Percentiles rank a stretch among this genome's conserved stretches.
Evolutionary conservation across 208 protist species (phyloP).

Genomic region (Trypanosoma theileri): DNA sequence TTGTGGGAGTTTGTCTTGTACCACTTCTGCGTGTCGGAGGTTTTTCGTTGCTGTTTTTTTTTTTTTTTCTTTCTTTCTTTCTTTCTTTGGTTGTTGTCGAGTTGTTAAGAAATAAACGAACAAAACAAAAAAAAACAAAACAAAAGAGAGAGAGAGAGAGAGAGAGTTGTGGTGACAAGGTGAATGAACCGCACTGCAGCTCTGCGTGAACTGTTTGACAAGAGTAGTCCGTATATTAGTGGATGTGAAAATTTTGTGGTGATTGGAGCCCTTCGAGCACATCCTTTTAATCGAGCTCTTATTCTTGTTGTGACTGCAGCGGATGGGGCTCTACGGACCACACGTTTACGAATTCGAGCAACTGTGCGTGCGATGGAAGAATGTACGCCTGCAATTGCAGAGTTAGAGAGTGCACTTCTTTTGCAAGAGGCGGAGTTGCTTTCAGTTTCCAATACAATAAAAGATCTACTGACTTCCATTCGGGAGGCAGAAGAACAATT

Average conservation of each 20-base stretch:
- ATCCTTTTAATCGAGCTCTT: slow-evolving; percentile 25
- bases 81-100: too few species aligned
- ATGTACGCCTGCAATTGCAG: slow-evolving; percentile 34
- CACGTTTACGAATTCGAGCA: slow-evolving; percentile 18
- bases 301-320: slow-evolving; percentile 11
- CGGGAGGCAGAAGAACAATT: slow-evolving; percentile 11
- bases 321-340: slow-evolving; percentile 5
- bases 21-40: too few species aligned
- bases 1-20: too few species aligned
- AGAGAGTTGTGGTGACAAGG: too few species aligned
- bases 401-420: slow-evolving; percentile 57
- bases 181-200: slow-evolving; percentile 21
- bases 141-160: too few species aligned
- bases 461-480: slow-evolving; percentile 45
- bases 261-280: slow-evolving; percentile 5
- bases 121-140: too few species aligned
- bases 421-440: slow-evolving; percentile 76
- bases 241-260: slow-evolving; percentile 15
- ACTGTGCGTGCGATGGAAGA: slow-evolving; percentile 46
- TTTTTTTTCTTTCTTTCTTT: too few species aligned
- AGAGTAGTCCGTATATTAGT: slow-evolving; percentile 18
- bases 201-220: slow-evolving; percentile 34
- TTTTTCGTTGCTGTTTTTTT: too few species aligned
- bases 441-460: slow-evolving; percentile 45
- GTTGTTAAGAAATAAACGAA: too few species aligned